A percentile compares a stretch with the other conserved stretches of the same genome.
These are phyloP conservation scores for Caloboletus firmus DNA, from an alignment of 1,284 basidiomycete genomes.

Conservation along the genomic window DNA sequence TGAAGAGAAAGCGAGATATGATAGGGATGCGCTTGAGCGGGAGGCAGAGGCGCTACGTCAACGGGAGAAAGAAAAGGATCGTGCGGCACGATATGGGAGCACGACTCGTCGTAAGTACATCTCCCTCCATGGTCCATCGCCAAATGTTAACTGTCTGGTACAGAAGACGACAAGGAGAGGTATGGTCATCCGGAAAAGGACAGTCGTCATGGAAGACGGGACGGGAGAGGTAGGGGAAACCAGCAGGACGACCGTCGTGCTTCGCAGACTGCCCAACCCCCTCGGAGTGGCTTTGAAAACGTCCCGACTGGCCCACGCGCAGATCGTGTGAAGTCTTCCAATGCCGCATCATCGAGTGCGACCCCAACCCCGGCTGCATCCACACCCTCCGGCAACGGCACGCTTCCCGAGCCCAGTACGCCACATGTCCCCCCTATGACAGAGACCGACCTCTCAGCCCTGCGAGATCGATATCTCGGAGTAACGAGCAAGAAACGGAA, in stretches of 20 bases:
- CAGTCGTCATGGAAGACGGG: constrained; percentile 36
- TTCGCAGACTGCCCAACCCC: constrained; percentile 36
- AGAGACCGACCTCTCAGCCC: constrained; percentile 70
- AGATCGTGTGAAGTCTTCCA: constrained; percentile 52
- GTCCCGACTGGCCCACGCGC: constrained; percentile 85
- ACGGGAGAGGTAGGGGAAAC: constrained; percentile 33
- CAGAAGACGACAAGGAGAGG: constrained; percentile 63
- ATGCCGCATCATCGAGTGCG: constrained; percentile 32
- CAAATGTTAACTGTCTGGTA: constrained; percentile 18
- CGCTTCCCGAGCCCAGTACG: constrained; percentile 37
- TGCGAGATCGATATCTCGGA: constrained; percentile 88
- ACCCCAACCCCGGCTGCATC: constrained; percentile 43
- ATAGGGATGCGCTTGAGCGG: constrained; percentile 69
- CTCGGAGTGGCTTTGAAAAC: constrained; percentile 50
- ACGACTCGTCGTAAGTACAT: constrained; percentile 40
- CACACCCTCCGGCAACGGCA: constrained; percentile 35
- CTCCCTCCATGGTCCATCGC: constrained; percentile 29
- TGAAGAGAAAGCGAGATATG: constrained; percentile 54
- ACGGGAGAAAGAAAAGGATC: constrained; percentile 38
- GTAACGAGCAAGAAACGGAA: constrained; percentile 91
- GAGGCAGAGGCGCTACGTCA: constrained; percentile 70
- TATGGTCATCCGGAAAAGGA: constrained; percentile 55
- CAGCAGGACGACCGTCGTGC: constrained; percentile 36
- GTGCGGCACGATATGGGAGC: constrained; percentile 27
- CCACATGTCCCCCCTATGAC: constrained; percentile 72